Percentiles rank a stretch among this genome's conserved stretches.
phyloP scores from a whole-genome alignment of 345 rosid genomes.

The Turritis glabra region DNA sequence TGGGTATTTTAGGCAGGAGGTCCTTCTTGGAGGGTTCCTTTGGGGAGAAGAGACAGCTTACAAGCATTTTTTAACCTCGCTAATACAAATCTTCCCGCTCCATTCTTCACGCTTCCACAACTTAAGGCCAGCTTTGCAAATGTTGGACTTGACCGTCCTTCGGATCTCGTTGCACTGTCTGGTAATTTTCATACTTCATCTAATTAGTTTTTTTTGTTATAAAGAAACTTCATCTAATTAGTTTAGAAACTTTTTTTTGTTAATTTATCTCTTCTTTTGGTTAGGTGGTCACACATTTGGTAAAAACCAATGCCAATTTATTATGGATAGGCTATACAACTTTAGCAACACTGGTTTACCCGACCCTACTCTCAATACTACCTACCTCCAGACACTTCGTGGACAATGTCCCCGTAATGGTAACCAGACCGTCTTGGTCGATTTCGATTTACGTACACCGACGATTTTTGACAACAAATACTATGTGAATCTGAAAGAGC shows the following conservation, averaged over 20 bases:
- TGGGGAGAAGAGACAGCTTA: conserved; percentile 28
- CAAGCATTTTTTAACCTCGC: conserved; percentile 21
- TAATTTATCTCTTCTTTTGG: background rate
- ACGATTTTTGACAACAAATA: conserved; percentile 63
- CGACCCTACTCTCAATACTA: conserved; percentile 50
- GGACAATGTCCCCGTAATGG: conserved; percentile 53
- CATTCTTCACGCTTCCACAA: conserved; percentile 26
- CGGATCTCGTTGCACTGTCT: conserved; percentile 35
- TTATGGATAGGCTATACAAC: conserved; percentile 55
- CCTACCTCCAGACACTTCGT: conserved; percentile 45
- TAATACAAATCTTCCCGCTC: conserved; percentile 23
- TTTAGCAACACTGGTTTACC: conserved; percentile 46
- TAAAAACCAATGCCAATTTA: conserved; percentile 53
- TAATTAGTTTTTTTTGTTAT: too few species aligned
- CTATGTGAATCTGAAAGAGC: conserved; percentile 51
- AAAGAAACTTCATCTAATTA: background rate
- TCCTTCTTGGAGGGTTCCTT: conserved; percentile 23
- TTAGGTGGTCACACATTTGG: conserved; percentile 71
- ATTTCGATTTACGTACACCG: conserved; percentile 53
- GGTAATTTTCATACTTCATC: background rate
- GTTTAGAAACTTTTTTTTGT: background rate
- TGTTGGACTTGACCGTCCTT: conserved; percentile 29
- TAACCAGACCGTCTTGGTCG: conserved; percentile 40
- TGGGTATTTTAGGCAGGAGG: conserved; percentile 18
- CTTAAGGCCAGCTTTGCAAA: conserved; percentile 27